These are phyloP conservation scores for Fonsecaea multimorphosa DNA, from an alignment of 2,329 filamentous ascomycete genomes.

Conservation along the genomic window DNA sequence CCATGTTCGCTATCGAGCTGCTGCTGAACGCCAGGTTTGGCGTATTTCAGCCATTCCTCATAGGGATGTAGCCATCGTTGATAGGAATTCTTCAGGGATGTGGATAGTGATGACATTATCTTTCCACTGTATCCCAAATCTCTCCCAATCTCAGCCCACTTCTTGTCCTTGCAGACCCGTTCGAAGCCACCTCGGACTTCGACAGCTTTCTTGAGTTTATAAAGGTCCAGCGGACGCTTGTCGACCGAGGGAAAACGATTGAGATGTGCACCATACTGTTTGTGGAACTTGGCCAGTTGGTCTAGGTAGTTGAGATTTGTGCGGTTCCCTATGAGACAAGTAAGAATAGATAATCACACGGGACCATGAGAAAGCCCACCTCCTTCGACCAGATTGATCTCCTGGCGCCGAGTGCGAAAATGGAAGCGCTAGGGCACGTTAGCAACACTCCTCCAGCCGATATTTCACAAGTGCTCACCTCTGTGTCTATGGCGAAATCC, in stretches of 20 bases:
- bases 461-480: conserved; percentile 65
- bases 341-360: conserved; percentile 10
- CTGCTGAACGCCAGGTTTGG: conserved; percentile 95
- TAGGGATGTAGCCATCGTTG: conserved; percentile 97
- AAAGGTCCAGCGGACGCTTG: conserved; percentile 94
- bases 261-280: conserved; percentile 91
- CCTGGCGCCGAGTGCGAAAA: conserved; percentile 93
- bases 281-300: conserved; percentile 93
- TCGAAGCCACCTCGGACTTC: conserved; percentile 94
- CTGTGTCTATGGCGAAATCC: conserved; percentile 92
- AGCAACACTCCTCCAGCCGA: not conserved
- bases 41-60: conserved; percentile 88
- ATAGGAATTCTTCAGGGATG: conserved; percentile 96
- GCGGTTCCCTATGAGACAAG: conserved; percentile 73
- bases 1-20: conserved; percentile 93
- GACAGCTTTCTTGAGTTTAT: conserved; percentile 94
- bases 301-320: conserved; percentile 96
- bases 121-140: conserved; percentile 98
- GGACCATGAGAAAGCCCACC: conserved; percentile 65
- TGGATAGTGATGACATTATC: conserved; percentile 98
- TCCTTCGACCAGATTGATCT: conserved; percentile 97
- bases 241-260: conserved; percentile 96
- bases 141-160: conserved; percentile 97
- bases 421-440: conserved; percentile 76
- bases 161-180: conserved; percentile 94